Conservation (phyloP, 2,329 filamentous ascomycete species). For the Fusarium keratoplasticum region DNA sequence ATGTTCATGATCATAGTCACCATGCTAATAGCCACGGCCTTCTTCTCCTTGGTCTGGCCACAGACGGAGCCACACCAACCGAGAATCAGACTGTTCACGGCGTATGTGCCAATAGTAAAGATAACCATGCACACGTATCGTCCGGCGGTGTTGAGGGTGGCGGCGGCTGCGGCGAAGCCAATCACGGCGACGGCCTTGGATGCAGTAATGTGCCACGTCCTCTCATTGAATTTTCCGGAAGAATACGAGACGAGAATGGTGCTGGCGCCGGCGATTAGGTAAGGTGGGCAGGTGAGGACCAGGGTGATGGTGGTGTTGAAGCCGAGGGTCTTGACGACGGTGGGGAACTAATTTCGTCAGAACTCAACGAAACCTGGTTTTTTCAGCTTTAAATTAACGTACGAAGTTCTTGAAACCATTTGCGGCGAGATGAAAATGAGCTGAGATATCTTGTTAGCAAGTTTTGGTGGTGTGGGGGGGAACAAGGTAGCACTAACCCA, state of each 20-base stretch:
- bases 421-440: constrained; percentile 62
- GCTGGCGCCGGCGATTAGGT: constrained; percentile 52
- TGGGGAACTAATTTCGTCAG: constrained; percentile 34
- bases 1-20: constrained; percentile 44
- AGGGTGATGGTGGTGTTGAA: constrained; percentile 46
- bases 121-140: constrained; percentile 51
- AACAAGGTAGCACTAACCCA: constrained; percentile 44
- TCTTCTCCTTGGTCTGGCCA: constrained; percentile 62
- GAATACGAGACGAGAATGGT: constrained; percentile 47
- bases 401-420: constrained; percentile 57
- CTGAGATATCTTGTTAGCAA: neutral
- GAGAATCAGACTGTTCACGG: constrained; percentile 59
- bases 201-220: constrained; percentile 60
- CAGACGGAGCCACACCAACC: constrained; percentile 57
- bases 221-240: constrained; percentile 59
- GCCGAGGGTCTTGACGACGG: constrained; percentile 46
- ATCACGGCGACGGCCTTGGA: constrained; percentile 55
- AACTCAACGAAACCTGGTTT: neutral
- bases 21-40: constrained; percentile 56
- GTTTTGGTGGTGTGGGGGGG: neutral
- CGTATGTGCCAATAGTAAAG: constrained; percentile 54
- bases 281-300: constrained; percentile 55
- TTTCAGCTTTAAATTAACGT: neutral
- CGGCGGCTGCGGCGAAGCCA: constrained; percentile 40
- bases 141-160: constrained; percentile 38